Percentiles rank a stretch among this genome's conserved stretches.
Conservation (phyloP, 208 protist species). For the Crithidia expoeki region DNA sequence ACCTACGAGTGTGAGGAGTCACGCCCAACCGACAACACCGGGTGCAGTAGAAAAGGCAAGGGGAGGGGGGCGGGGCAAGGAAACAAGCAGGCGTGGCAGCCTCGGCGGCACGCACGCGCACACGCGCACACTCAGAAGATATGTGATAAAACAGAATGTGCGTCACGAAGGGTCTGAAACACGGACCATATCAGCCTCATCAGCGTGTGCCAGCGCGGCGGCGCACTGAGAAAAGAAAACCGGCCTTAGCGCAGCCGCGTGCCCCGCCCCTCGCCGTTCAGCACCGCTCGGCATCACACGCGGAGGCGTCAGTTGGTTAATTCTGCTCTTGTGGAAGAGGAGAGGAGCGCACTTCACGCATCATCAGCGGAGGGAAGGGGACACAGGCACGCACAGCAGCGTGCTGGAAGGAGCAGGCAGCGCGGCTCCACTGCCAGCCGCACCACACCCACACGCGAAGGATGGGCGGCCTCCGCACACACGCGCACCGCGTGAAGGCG, state of each 20-base stretch:
- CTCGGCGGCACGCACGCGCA: neutral
- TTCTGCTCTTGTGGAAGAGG: slow-evolving; percentile 44
- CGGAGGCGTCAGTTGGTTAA: slow-evolving; percentile 35
- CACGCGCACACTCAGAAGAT: slow-evolving; percentile 49
- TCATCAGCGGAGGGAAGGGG: slow-evolving; percentile 29
- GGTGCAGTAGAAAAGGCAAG: neutral
- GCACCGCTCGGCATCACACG: slow-evolving; percentile 32
- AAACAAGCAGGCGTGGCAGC: neutral
- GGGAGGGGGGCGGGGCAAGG: neutral
- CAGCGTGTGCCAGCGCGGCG: slow-evolving; percentile 23
- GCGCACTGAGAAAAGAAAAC: too few relatives aligned
- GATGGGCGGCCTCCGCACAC: too few relatives aligned
- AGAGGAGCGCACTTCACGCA: slow-evolving; percentile 48
- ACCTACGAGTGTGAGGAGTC: slow-evolving; percentile 31
- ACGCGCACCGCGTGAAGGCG: neutral
- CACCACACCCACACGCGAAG: neutral
- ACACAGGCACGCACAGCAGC: neutral
- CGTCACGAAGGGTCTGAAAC: slow-evolving; percentile 74
- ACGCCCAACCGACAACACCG: slow-evolving; percentile 53
- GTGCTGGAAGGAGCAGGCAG: neutral
- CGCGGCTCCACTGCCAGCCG: neutral
- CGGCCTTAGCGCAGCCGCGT: slow-evolving; percentile 8
- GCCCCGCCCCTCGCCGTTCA: slow-evolving; percentile 16
- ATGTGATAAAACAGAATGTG: slow-evolving; percentile 55
- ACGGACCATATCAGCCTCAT: slow-evolving; percentile 86